A percentile compares a stretch with the other conserved stretches of the same genome.
Conservation (phyloP, 2,329 filamentous ascomycete genomes). For the Fusarium longipes region DNA sequence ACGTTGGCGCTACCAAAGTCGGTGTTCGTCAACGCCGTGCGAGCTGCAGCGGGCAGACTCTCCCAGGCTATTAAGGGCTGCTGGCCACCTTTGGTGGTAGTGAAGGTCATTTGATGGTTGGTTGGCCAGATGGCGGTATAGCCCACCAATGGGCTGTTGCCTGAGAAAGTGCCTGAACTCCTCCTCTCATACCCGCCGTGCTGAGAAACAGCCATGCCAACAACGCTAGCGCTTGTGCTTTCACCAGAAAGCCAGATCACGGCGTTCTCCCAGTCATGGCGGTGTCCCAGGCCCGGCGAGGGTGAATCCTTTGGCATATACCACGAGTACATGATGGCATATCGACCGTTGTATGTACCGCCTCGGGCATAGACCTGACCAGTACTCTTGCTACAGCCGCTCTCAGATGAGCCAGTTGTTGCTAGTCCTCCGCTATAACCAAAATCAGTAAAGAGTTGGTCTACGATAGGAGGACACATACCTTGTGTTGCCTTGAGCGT, state of each 20-base stretch:
- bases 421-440: slow-evolving; percentile 50
- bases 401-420: slow-evolving; percentile 46
- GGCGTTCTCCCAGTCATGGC: slow-evolving; percentile 46
- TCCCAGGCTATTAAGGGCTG: slow-evolving; percentile 61
- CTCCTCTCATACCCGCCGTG: slow-evolving; percentile 52
- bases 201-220: slow-evolving; percentile 53
- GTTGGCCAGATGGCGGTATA: slow-evolving; percentile 49
- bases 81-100: slow-evolving; percentile 51
- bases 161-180: slow-evolving; percentile 41
- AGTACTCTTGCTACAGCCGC: slow-evolving; percentile 51
- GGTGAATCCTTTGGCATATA: slow-evolving; percentile 60
- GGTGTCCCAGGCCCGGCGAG: slow-evolving; percentile 46
- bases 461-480: slow-evolving; percentile 1
- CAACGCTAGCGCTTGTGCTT: slow-evolving; percentile 42
- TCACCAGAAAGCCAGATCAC: slow-evolving; percentile 46
- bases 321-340: slow-evolving; percentile 59
- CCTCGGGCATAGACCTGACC: slow-evolving; percentile 56
- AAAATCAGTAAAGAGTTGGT: background rate
- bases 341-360: slow-evolving; percentile 48
- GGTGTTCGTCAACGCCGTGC: slow-evolving; percentile 52
- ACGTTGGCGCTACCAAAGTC: slow-evolving; percentile 58
- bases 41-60: slow-evolving; percentile 51
- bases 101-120: slow-evolving; percentile 55
- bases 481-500: slow-evolving; percentile 65
- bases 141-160: slow-evolving; percentile 48